A percentile compares a stretch with the other conserved stretches of the same genome.
These are phyloP conservation scores for Colletotrichum filicis DNA, from an alignment of 2,329 filamentous ascomycete species.

Conservation along the genomic window DNA sequence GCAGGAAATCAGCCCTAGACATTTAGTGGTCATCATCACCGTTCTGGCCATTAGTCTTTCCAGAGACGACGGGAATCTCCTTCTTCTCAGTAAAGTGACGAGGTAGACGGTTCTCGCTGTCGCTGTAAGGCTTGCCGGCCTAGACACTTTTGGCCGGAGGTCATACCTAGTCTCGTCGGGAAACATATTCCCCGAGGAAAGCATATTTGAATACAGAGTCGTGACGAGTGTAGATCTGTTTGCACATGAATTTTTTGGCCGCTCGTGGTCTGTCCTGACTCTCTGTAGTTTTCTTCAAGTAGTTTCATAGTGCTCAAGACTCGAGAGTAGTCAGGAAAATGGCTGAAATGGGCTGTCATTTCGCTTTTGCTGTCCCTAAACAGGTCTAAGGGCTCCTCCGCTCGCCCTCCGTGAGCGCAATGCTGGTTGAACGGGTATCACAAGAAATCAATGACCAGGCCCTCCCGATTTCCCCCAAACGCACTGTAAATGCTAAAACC, in stretches of 20 bases:
- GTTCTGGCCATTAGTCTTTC: constrained; percentile 1
- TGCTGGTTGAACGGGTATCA: constrained; percentile 34
- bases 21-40: neutral
- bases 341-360: neutral
- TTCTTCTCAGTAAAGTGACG: constrained; percentile 51
- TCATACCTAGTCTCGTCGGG: constrained; percentile 5
- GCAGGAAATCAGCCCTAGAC: no score
- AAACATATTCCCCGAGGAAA: neutral
- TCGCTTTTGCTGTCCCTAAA: neutral
- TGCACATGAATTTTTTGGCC: neutral
- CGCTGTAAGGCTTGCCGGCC: constrained; percentile 66
- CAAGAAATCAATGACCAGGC: constrained; percentile 10
- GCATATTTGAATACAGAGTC: constrained; percentile 4
- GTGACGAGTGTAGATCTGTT: neutral
- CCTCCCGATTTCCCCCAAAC: neutral
- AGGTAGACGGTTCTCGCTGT: constrained; percentile 71
- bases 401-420: constrained; percentile 1
- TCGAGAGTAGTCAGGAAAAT: neutral
- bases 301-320: no score
- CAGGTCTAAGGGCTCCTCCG: neutral
- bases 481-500: constrained; percentile 29
- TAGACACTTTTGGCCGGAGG: neutral
- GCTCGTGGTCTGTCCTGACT: neutral
- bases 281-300: neutral
- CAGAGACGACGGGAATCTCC: constrained; percentile 29